These are phyloP conservation scores for Penicillium sp. DNA, from an alignment of 2,329 filamentous ascomycete species.

Conservation along the genomic window DNA sequence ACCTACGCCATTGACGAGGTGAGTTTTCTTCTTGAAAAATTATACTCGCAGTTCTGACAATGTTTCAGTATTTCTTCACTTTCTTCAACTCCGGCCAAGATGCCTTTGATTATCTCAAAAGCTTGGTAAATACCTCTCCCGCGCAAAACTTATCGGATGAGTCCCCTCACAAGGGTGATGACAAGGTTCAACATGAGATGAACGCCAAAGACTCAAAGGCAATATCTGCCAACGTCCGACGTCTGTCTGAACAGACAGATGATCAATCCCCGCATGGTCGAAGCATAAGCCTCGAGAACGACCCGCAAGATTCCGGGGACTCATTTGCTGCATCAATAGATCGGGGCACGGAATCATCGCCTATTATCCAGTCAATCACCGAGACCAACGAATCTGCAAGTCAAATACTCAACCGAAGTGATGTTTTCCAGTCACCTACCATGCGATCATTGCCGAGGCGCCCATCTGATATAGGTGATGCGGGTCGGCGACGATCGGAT, in stretches of 20 bases:
- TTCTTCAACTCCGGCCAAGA: constrained; percentile 88
- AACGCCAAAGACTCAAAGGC: constrained; percentile 19
- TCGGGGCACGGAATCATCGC: constrained; percentile 72
- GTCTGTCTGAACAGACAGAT: constrained; percentile 12
- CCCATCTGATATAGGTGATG: constrained; percentile 31
- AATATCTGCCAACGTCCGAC: constrained; percentile 26
- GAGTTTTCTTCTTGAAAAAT: constrained; percentile 20
- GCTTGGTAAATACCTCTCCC: constrained; percentile 68
- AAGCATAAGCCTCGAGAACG: constrained; percentile 65
- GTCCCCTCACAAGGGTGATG: constrained; percentile 19
- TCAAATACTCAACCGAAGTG: constrained; percentile 83
- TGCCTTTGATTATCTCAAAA: constrained; percentile 75
- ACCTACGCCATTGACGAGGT: constrained; percentile 95
- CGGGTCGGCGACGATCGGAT: constrained; percentile 35
- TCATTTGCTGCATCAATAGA: constrained; percentile 77
- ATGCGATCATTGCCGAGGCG: constrained; percentile 48
- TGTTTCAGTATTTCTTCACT: constrained; percentile 87
- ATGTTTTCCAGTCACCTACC: constrained; percentile 82
- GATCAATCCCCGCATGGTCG: constrained; percentile 43
- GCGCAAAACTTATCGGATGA: constrained; percentile 45
- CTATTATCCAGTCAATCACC: constrained; percentile 69
- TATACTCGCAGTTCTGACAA: constrained; percentile 18
- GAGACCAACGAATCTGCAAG: constrained; percentile 81
- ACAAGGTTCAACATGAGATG: constrained; percentile 21
- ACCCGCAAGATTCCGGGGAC: constrained; percentile 66